Evolutionary conservation across 163 green algal genomes (phyloP), one percentile per base, ranked within the genome.

Genomic region (Volvox carteri): DNA sequence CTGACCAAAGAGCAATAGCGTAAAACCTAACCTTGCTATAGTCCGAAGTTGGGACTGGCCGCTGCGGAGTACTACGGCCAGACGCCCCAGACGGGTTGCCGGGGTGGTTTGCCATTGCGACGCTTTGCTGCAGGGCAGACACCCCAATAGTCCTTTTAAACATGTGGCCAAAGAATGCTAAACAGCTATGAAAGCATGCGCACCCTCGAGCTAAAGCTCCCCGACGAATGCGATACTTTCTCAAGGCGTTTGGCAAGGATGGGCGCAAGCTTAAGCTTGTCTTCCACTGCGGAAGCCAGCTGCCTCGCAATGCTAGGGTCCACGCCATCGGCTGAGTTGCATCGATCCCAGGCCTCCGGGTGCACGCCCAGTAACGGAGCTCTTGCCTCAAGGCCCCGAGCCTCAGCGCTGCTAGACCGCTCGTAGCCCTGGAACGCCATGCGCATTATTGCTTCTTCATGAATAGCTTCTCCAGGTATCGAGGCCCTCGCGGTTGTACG

Each of bases 261-360:
- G 11, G 86, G 86, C 11, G 86, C 86, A 18, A 91, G 78, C 46
- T 91, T 91, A 3, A 91, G 77, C n/a, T 87, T 91, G 21, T 87
- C 78, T 62, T 90, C 76, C 62, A 90, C 77, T 33, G 67, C 62
- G 18, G 42, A 56, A 25, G 58, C 74, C 42, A 86, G 56, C 83
- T 88, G 83, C 48, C 35, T 79, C 23, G 65, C 81, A n/a, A 42
- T 33, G 1, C 37, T 25, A 0, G 65, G 81, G 81, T 77, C 81
- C 33, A 72, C 21, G 21, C 81, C 81, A 30, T 87, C 81, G 25
- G 81, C 81, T 33, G 81, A 87, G 62, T 79, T 87, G 25, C 46
- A 78, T 44, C 79, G 60, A 39, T 86, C 79, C 62, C 78, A 86
- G 4, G 58, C 39, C 28, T 86, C 48, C 41, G 68, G 75, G n/a